These are phyloP conservation scores for Lactarius hatsudake DNA, from an alignment of 768 basidiomycete species.

Conservation along the genomic window DNA sequence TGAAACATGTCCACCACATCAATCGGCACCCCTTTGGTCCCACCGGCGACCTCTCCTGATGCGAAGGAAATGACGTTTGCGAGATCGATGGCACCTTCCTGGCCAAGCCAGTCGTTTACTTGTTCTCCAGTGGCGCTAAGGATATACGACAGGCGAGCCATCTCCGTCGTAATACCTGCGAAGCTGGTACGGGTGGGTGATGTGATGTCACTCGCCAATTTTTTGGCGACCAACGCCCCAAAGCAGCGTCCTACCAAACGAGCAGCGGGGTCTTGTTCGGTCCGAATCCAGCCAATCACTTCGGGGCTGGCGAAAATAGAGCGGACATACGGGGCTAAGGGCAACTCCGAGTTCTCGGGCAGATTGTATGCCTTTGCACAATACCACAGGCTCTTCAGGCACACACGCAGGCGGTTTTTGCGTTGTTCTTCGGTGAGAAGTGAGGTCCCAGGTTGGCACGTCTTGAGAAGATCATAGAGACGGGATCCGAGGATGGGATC, in stretches of 20 bases:
- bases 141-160: not conserved
- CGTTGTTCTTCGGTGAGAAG: not conserved
- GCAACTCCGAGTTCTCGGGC: not conserved
- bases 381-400: not conserved
- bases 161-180: not conserved
- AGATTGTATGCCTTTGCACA: not conserved
- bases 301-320: not conserved
- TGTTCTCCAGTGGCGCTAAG: not conserved
- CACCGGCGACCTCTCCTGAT: not conserved
- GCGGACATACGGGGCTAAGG: not conserved
- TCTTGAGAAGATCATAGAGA: not conserved
- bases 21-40: not conserved
- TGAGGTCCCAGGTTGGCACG: not conserved
- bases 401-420: not conserved
- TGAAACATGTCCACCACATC: not conserved
- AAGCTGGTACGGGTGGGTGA: not conserved
- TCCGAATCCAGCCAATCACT: not conserved
- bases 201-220: not conserved
- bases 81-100: not conserved
- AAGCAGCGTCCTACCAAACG: not conserved
- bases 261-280: not conserved
- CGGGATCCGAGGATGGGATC: not conserved
- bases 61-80: not conserved
- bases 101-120: not conserved
- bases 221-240: not conserved